These are phyloP conservation scores for Claviceps paspali DNA, from an alignment of 2,329 filamentous ascomycete species.

Conservation along the genomic window DNA sequence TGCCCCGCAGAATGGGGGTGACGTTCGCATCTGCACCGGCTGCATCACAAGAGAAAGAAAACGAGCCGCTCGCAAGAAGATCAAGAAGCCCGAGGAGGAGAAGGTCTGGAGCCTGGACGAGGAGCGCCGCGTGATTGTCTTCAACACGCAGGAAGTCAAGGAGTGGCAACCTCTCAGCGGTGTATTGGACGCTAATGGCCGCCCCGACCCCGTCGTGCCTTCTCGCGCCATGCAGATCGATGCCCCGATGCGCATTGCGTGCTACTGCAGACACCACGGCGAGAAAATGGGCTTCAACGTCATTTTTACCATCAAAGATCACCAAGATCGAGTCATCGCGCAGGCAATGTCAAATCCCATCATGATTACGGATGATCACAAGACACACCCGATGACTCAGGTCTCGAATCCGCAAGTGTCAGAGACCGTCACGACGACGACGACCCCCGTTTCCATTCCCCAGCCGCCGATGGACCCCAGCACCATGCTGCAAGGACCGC, in stretches of 20 bases:
- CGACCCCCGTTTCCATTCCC: slow-evolving; percentile 8
- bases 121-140: slow-evolving; percentile 69
- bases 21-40: slow-evolving; percentile 80
- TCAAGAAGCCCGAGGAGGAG: slow-evolving; percentile 85
- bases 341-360: slow-evolving; percentile 79
- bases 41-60: slow-evolving; percentile 88
- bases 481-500: slow-evolving; percentile 14
- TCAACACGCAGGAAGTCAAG: slow-evolving; percentile 78
- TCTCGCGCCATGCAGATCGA: slow-evolving; percentile 61
- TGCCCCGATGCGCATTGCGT: slow-evolving; percentile 88
- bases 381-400: slow-evolving; percentile 46
- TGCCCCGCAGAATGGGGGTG: slow-evolving; percentile 75
- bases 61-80: slow-evolving; percentile 79
- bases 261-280: slow-evolving; percentile 88
- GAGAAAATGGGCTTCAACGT: slow-evolving; percentile 88
- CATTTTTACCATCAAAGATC: slow-evolving; percentile 88
- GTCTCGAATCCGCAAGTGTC: slow-evolving; percentile 14
- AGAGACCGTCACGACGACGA: slow-evolving; percentile 13
- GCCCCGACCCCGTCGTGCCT: slow-evolving; percentile 29
- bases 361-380: slow-evolving; percentile 97
- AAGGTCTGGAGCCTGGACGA: slow-evolving; percentile 73
- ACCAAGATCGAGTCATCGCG: slow-evolving; percentile 57
- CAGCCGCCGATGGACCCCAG: slow-evolving; percentile 14
- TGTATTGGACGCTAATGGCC: slow-evolving; percentile 28
- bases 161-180: slow-evolving; percentile 57